Evolutionary conservation across 441 rosid genomes (phyloP).

Genomic region (Adansonia rubrostipa): DNA sequence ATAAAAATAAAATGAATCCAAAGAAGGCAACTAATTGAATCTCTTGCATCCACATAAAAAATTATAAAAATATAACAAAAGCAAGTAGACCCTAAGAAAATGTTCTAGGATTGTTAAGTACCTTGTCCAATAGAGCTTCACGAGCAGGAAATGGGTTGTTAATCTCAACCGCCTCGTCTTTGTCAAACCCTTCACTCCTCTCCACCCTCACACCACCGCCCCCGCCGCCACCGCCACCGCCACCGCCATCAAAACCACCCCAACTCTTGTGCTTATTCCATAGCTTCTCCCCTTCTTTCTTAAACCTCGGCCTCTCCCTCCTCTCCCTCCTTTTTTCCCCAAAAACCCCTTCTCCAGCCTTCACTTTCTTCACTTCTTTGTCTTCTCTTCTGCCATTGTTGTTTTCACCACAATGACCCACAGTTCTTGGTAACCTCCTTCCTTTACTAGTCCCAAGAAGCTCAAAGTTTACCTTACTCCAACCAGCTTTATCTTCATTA

Average conservation of each 20-base stretch:
- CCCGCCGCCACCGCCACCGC: background rate
- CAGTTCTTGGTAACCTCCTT: conserved; percentile 69
- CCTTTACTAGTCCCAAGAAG: conserved; percentile 76
- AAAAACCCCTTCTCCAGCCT: conserved; percentile 36
- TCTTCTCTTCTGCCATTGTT: conserved; percentile 22
- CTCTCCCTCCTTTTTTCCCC: conserved; percentile 38
- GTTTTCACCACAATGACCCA: background rate
- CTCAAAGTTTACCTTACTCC: conserved; percentile 66
- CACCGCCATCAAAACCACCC: conserved; percentile 27
- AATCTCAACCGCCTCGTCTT: conserved; percentile 34
- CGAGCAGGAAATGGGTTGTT: conserved; percentile 72
- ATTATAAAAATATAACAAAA: background rate
- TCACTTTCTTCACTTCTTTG: conserved; percentile 36
- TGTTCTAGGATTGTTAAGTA: conserved; percentile 31
- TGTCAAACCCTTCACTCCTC: conserved; percentile 5
- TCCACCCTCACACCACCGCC: background rate
- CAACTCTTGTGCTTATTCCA: conserved; percentile 22
- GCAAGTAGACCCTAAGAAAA: conserved; percentile 19
- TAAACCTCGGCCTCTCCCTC: conserved; percentile 35
- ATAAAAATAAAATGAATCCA: too few relatives aligned
- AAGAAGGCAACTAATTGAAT: too few relatives aligned
- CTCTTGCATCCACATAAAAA: too few relatives aligned
- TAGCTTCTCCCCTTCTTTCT: conserved; percentile 31
- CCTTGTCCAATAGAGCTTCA: conserved; percentile 57
- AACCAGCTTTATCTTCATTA: conserved; percentile 63